Percentiles rank a stretch among this genome's conserved stretches.
These are phyloP conservation scores for Pulveroboletus sp. DNA, from an alignment of 768 basidiomycete genomes.

Conservation along the genomic window DNA sequence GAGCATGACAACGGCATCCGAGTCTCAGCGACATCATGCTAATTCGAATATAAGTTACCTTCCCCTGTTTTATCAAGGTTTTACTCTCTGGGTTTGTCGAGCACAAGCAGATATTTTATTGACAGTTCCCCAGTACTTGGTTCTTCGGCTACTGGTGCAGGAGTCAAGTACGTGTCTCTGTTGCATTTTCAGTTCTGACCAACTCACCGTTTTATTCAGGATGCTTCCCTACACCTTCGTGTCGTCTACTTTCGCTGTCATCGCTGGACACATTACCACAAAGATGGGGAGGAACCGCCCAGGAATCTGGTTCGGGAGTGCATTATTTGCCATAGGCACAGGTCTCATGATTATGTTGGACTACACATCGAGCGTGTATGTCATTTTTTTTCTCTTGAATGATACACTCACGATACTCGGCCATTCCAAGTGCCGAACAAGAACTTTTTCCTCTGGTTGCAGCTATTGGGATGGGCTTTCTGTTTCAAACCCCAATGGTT, in stretches of 20 bases:
- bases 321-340: constrained; percentile 55
- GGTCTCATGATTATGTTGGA: constrained; percentile 71
- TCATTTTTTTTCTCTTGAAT: background rate
- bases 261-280: constrained; percentile 55
- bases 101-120: background rate
- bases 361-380: constrained; percentile 47
- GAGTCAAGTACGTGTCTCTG: constrained; percentile 57
- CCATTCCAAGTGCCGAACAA: constrained; percentile 46
- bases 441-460: constrained; percentile 63
- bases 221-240: constrained; percentile 72
- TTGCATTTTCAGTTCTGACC: background rate
- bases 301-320: constrained; percentile 62
- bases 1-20: background rate
- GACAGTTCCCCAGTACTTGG: constrained; percentile 43
- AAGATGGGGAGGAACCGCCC: constrained; percentile 52
- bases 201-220: constrained; percentile 30
- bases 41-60: constrained; percentile 42
- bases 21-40: background rate
- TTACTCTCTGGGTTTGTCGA: background rate
- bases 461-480: constrained; percentile 55
- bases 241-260: constrained; percentile 44
- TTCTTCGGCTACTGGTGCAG: constrained; percentile 65
- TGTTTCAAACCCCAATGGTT: constrained; percentile 67
- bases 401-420: background rate
- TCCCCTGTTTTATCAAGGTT: constrained; percentile 65